A percentile compares a stretch with the other conserved stretches of the same genome.
Evolutionary conservation across 2,329 filamentous ascomycete species (phyloP).

Genomic region (Alternaria dauci): DNA sequence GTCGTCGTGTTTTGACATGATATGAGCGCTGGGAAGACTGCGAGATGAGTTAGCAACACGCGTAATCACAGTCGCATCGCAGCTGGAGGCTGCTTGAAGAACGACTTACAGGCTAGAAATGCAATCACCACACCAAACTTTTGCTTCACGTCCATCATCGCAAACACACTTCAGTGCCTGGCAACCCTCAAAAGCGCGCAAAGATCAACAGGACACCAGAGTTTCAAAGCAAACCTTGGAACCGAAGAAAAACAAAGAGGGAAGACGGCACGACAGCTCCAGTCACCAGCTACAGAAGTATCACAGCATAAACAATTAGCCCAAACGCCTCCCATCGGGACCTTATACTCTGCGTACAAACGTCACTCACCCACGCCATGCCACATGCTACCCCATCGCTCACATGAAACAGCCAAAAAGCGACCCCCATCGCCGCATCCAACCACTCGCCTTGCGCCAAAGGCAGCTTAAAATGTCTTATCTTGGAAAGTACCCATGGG

Average conservation of each 20-base stretch:
- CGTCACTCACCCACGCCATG: conserved; percentile 6
- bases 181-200: neutral
- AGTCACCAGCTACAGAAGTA: neutral
- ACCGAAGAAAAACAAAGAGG: conserved; percentile 1
- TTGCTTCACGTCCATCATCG: conserved; percentile 5
- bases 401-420: conserved; percentile 9
- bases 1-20: conserved; percentile 25
- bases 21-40: conserved; percentile 28
- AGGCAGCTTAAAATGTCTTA: conserved; percentile 6
- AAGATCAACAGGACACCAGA: neutral
- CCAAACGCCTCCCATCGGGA: neutral
- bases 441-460: neutral
- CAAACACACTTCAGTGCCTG: neutral
- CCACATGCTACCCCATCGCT: neutral
- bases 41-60: neutral
- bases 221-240: conserved; percentile 1
- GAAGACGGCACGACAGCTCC: neutral
- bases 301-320: conserved; percentile 4
- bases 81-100: neutral
- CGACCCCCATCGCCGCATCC: conserved; percentile 6
- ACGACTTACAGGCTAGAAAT: conserved; percentile 21
- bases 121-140: conserved; percentile 19
- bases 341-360: conserved; percentile 4
- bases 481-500: conserved; percentile 2
- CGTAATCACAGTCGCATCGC: neutral